Evolutionary conservation across 1,139 yeast species (phyloP), one percentile per base, ranked within the genome.

Genomic region (Debaryomyces nepalensis): DNA sequence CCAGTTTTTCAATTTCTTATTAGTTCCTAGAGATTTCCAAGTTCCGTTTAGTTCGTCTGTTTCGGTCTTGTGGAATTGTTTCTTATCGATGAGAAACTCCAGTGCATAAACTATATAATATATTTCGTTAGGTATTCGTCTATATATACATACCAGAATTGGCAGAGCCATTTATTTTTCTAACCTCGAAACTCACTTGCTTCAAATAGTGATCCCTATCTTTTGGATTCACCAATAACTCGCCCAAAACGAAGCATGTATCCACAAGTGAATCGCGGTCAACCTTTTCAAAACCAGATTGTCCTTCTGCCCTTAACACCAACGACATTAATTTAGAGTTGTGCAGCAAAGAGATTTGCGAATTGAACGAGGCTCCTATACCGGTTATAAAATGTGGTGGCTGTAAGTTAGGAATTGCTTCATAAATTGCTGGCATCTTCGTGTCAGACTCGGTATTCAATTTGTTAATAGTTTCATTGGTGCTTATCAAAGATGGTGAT

Each of bases 61-160:
- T n/a, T 89, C 95, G 22, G 95, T 90, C 21, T 69, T 89, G 32
- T 90, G 97, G 97, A 87, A 90, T 63, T 90, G 97, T 42, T 91
- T 86, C 66, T 69, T 93, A 37, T 88, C 97, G 0, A 81, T 88
- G 78, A 73, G 84, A 55, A 86, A 86, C 51, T 69, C 77, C 12
- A 53, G 39, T 22, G 22, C 33, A n/a, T 39, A 37, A 23, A 21
- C 24, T 26, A 26, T 20, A 19, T 10, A 10, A 23, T 29, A 11
- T 20, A 12, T 23, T 24, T 15, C 29, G 19, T 22, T 29, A 19
- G 16, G 20, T 29, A 33, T 6, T 33, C 15, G 9, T 16, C 49
- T 55, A 69, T 47, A 70, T 60, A 51, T 70, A 68, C 73, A 70
- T 68, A 12, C 74, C 73, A 5, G 70, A 60, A 46, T 64, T 67